Base-by-base conservation (phyloP, 2,329 filamentous ascomycete genomes). In the Cladosporium oxysporum region DNA sequence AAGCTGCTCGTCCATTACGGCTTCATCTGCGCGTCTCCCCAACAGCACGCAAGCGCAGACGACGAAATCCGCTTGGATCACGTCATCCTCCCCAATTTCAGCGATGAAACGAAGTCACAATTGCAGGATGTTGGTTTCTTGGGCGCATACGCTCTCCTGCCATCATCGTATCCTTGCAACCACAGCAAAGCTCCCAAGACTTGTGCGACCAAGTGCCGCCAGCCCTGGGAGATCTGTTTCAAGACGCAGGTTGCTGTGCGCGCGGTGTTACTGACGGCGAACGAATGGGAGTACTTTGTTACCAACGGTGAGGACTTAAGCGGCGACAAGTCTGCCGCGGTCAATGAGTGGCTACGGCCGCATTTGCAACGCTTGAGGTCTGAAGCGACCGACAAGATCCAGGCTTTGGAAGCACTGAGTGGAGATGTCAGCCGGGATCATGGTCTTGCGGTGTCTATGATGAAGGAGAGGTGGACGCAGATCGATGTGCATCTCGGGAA, bases 1-100 rank as follows among this genome's bases (percentile, higher is more conserved):
- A 90, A 91, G 70, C 78, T 93, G 21, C 82, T 93, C 2, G 84
- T 86, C 0, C 90, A 92, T 76, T 93, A 84, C 65, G 82, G 82
- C n/a, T 84, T 84, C 71, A 75, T 82, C 16, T 75, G 79, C 53
- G 57, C 55, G 1, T 64, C 67, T 41, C 58, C 57, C 6, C 65
- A 10, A 33, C 62, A 7, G 53, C 66, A 66, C 1, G 68, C 62
- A 11, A 81, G 79, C 64, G 64, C 68, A 21, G 76, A 79, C 63
- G 81, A 83, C 69, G 72, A 74, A 2, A 71, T 82, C 10, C 74
- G 75, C 2, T 71, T 83, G 8, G 81, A 83, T 66, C 71, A 79
- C 59, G 62, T 80, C 18, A 69, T 84, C 12, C 64, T 82, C 0
- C 77, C 81, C 1, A 66, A 73, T 3, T 72, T 83, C 5, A 71